Evolutionary conservation across 164 flowering plant genomes (phyloP).

Genomic region (Dillenia suffruticosa): DNA sequence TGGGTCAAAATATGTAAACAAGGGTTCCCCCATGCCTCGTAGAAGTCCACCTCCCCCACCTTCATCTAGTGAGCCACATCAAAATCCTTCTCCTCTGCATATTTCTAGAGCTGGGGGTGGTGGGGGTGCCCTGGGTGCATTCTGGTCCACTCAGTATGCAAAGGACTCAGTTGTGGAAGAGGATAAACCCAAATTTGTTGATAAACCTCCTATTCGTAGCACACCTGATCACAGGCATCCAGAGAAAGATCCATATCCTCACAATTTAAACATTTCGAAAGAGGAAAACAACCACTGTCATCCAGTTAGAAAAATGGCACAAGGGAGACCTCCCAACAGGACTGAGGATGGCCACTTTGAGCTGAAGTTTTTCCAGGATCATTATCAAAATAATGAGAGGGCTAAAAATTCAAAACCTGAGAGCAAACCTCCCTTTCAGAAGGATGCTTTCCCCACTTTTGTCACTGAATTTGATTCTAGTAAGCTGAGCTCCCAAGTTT

Average conservation of each 20-base stretch:
- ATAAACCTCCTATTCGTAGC: conserved; percentile 31
- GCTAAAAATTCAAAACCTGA: conserved; percentile 34
- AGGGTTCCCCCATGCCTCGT: conserved; percentile 58
- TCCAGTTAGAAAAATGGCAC: conserved; percentile 24
- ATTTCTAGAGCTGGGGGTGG: conserved; percentile 31
- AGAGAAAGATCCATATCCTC: conserved; percentile 23
- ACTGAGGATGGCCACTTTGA: conserved; percentile 37
- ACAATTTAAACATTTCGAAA: conserved; percentile 24
- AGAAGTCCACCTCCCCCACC: conserved; percentile 87
- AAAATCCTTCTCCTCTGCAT: conserved; percentile 24
- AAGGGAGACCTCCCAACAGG: conserved; percentile 22
- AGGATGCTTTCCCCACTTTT: conserved; percentile 63
- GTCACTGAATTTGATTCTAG: conserved; percentile 74
- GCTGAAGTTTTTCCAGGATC: conserved; percentile 40
- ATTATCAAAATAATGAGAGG: conserved; percentile 21
- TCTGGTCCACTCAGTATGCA: conserved; percentile 92
- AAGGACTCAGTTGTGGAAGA: conserved; percentile 34
- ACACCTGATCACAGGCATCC: conserved; percentile 19
- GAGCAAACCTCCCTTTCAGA: conserved; percentile 26
- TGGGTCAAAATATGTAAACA: conserved; percentile 33
- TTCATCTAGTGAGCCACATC: conserved; percentile 39
- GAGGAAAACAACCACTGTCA: conserved; percentile 20
- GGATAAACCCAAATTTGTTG: conserved; percentile 60
- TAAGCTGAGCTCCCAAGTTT: conserved; percentile 37
- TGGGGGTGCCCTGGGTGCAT: conserved; percentile 67